A percentile compares a stretch with the other conserved stretches of the same genome.
Evolutionary conservation across 225 moss, liverwort and hornwort genomes (phyloP).

Genomic region (Bryoerythrophyllum caledonicum): DNA sequence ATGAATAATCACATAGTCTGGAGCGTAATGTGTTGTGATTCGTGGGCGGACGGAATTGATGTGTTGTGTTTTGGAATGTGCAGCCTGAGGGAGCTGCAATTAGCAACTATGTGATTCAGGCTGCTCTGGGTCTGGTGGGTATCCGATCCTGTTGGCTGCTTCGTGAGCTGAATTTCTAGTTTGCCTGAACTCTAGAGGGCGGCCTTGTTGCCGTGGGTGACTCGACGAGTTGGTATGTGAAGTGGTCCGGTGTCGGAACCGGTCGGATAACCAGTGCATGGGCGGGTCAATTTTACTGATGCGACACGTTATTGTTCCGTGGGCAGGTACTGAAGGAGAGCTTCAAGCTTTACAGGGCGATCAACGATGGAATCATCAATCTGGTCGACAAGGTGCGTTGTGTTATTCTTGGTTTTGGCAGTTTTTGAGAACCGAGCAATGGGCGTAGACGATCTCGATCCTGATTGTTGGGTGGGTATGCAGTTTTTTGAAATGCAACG

Average conservation of each 20-base stretch:
- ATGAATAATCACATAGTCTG: background rate
- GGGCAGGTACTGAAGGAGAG: constrained; percentile 97
- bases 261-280: background rate
- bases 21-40: background rate
- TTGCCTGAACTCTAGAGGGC: background rate
- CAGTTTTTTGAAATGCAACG: constrained; percentile 96
- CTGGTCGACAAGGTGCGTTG: constrained; percentile 91
- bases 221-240: background rate
- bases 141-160: background rate
- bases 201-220: background rate
- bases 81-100: constrained; percentile 99
- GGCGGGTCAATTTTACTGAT: background rate
- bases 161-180: background rate
- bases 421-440: background rate
- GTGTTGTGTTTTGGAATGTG: constrained; percentile 19
- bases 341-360: constrained; percentile 96
- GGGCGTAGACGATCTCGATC: background rate
- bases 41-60: background rate
- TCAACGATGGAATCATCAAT: constrained; percentile 99
- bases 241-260: background rate
- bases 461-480: constrained; percentile 10
- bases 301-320: background rate
- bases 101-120: constrained; percentile 85
- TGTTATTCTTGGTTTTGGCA: background rate
- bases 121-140: constrained; percentile 92